These are phyloP conservation scores for Phycomyces blakesleeanus DNA, from an alignment of 192 early-diverging fungal species.

Conservation along the genomic window DNA sequence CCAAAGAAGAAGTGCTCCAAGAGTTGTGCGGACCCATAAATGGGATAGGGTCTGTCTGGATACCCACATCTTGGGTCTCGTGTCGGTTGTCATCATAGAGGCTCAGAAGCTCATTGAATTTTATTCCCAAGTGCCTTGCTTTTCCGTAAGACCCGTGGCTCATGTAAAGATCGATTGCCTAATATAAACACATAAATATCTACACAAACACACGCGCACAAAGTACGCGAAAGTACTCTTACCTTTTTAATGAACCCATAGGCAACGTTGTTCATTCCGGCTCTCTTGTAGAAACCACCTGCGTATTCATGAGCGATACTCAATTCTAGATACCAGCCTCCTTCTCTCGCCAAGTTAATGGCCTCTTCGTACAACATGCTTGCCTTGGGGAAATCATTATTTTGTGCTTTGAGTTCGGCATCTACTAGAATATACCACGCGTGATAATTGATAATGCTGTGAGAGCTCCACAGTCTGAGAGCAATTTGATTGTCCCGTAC, in stretches of 20 bases:
- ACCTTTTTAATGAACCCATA: constrained; percentile 22
- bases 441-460: constrained; percentile 10
- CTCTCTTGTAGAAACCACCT: constrained; percentile 25
- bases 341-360: constrained; percentile 23
- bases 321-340: constrained; percentile 26
- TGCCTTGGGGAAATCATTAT: constrained; percentile 9
- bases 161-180: constrained; percentile 19
- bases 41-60: constrained; percentile 31
- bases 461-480: constrained; percentile 17
- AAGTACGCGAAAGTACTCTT: not conserved
- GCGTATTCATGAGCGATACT: constrained; percentile 32
- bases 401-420: constrained; percentile 18
- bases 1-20: constrained; percentile 21
- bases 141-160: constrained; percentile 30
- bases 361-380: constrained; percentile 26
- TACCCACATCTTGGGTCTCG: constrained; percentile 15
- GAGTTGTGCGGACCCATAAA: constrained; percentile 17
- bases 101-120: constrained; percentile 11
- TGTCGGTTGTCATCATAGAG: constrained; percentile 22
- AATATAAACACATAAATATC: not conserved
- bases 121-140: constrained; percentile 16
- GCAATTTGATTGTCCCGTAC: constrained; percentile 15
- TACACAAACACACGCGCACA: too few relatives aligned
- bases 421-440: constrained; percentile 31
- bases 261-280: constrained; percentile 22